These are phyloP conservation scores for Zasmidium angulare DNA, from an alignment of 2,329 filamentous ascomycete species.

Conservation along the genomic window DNA sequence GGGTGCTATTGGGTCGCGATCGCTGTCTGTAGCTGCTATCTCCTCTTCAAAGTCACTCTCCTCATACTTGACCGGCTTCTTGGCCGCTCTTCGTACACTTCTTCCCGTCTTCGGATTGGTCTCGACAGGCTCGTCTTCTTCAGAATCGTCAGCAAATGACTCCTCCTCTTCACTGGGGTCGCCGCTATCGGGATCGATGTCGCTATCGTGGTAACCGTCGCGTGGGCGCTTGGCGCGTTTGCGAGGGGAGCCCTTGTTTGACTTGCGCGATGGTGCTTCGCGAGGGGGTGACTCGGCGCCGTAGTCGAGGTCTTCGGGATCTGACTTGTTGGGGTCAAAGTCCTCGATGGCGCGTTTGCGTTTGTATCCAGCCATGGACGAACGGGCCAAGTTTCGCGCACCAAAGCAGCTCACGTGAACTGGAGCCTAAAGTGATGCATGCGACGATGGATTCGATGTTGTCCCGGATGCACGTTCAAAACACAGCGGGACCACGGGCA, in stretches of 20 bases:
- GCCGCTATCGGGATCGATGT: constrained; percentile 40
- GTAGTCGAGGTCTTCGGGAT: constrained; percentile 41
- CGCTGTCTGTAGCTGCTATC: constrained; percentile 41
- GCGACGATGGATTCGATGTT: background rate
- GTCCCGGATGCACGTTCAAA: background rate
- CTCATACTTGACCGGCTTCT: constrained; percentile 57
- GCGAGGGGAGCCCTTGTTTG: constrained; percentile 21
- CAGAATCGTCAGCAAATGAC: constrained; percentile 45
- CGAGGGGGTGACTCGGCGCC: constrained; percentile 24
- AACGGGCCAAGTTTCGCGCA: background rate
- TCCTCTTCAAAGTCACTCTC: constrained; percentile 51
- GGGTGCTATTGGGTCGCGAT: constrained; percentile 22
- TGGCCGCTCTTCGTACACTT: constrained; percentile 55
- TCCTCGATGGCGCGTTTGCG: constrained; percentile 40
- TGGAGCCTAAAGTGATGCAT: constrained; percentile 3
- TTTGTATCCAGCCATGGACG: background rate
- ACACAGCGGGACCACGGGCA: too few species aligned
- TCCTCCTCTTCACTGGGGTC: constrained; percentile 43
- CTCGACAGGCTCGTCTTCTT: constrained; percentile 48
- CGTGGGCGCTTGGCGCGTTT: constrained; percentile 37
- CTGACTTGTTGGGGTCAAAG: constrained; percentile 39
- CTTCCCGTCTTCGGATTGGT: constrained; percentile 57
- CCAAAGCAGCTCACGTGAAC: background rate
- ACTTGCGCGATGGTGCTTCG: constrained; percentile 29
- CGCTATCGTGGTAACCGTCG: constrained; percentile 46